Percentiles rank a stretch among this genome's conserved stretches.
Conservation (phyloP, 768 basidiomycete genomes). For the Hebeloma cylindrosporum region DNA sequence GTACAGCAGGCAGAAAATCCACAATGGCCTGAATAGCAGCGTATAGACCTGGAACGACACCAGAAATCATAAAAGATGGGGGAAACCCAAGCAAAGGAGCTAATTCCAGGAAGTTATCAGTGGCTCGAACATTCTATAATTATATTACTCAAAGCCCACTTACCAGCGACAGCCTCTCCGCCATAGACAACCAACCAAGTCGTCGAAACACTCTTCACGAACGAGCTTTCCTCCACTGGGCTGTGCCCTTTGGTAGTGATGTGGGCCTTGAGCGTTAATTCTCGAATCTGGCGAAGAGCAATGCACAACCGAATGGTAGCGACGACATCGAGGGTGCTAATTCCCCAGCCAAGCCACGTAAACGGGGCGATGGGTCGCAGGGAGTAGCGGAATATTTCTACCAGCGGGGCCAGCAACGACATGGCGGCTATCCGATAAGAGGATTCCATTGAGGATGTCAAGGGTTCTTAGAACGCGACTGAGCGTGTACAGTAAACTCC, state of each 20-base stretch:
- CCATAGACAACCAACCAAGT: slow-evolving; percentile 73
- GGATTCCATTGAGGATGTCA: too few relatives aligned
- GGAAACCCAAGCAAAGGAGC: slow-evolving; percentile 64
- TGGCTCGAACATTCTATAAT: slow-evolving; percentile 4
- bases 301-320: slow-evolving; percentile 71
- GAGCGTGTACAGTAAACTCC: too few relatives aligned
- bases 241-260: slow-evolving; percentile 36
- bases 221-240: slow-evolving; percentile 50
- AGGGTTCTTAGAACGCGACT: too few relatives aligned
- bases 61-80: slow-evolving; percentile 81
- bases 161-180: slow-evolving; percentile 72
- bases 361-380: slow-evolving; percentile 65
- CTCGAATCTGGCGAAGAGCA: slow-evolving; percentile 65
- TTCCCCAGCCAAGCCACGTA: slow-evolving; percentile 58
- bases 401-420: slow-evolving; percentile 40
- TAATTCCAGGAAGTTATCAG: slow-evolving; percentile 23
- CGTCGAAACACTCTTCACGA: slow-evolving; percentile 54
- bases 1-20: slow-evolving; percentile 57
- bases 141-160: slow-evolving; percentile 21
- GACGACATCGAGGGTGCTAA: slow-evolving; percentile 66
- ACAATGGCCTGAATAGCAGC: slow-evolving; percentile 58
- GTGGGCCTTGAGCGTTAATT: slow-evolving; percentile 41
- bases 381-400: slow-evolving; percentile 51
- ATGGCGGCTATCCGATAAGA: too few relatives aligned
- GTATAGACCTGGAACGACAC: slow-evolving; percentile 64